phyloP scores from a whole-genome alignment of 805 yeast genomes.

The Peterozyma xylosa region DNA sequence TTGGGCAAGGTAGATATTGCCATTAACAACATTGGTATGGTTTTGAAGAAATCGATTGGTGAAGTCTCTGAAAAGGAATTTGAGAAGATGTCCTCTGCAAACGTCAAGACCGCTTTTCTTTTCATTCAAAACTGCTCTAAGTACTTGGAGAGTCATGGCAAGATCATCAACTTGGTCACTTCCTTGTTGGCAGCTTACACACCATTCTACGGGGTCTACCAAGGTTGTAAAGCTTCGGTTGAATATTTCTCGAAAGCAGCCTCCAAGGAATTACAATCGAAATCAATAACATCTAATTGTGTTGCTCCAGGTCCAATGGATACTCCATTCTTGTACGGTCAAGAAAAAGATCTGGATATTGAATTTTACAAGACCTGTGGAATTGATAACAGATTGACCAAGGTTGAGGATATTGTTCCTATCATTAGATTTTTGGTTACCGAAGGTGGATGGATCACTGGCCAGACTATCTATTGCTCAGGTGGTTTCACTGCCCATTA shows the following conservation, averaged over 20 bases:
- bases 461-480: conserved; percentile 57
- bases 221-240: conserved; percentile 52
- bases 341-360: conserved; percentile 45
- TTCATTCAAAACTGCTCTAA: conserved; percentile 52
- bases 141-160: conserved; percentile 42
- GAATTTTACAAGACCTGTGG: conserved; percentile 49
- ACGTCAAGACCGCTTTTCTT: conserved; percentile 55
- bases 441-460: conserved; percentile 65
- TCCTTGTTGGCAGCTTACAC: conserved; percentile 62
- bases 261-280: conserved; percentile 43
- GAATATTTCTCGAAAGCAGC: conserved; percentile 44
- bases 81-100: conserved; percentile 43
- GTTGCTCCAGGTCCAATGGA: conserved; percentile 67
- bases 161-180: conserved; percentile 50
- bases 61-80: conserved; percentile 49
- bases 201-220: conserved; percentile 42
- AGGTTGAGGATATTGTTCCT: conserved; percentile 56
- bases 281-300: conserved; percentile 41
- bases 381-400: conserved; percentile 43
- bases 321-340: conserved; percentile 57
- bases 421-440: conserved; percentile 51
- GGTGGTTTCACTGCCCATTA: conserved; percentile 64
- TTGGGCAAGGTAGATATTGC: conserved; percentile 54
- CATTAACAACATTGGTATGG: conserved; percentile 62
- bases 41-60: conserved; percentile 50